Base-by-base conservation (phyloP, 83 land plant genomes). In the Diphasiastrum complanatum region DNA sequence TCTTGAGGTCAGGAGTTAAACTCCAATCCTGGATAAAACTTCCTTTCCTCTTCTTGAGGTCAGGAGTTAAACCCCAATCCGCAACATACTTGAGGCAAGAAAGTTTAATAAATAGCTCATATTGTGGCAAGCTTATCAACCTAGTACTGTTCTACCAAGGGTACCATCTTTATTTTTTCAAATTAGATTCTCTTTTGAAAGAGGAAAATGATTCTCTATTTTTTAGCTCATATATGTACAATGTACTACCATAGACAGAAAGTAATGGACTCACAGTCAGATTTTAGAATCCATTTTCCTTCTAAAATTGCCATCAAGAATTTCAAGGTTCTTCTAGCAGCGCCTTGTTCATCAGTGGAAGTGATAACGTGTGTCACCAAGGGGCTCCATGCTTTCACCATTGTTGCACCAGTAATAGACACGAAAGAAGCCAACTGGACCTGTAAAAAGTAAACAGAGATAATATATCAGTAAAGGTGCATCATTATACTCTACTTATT, bases 321-420 rank as follows among this genome's bases (percentile, higher is more conserved):
- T 63, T 89, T 89, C 30, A 82, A 64, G 5, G 95, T 89, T 69
- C 89, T 70, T 49, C 53, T 69, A 58, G 82, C 79, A 49, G 86
- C 84, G 19, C 84, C 86, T 64, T 73, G 81, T 54, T 79, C 82
- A 74, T 89, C 80, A 19, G 82, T 78, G 31, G 82, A 77, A 65
- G 90, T 84, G 66, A 89, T 82, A 20, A 89, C 77, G 76, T 89
- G 95, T 27, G 95, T 85, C 33, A 85, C 81, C 45, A 61, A 54
- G 10, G 79, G 41, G 51, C 56, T 74, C 89, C 89, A 89, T 18
- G 58, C 57, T 33, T 78, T 76, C 10, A 59, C 46, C 48, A 82
- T 38, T 5, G 54, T 33, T 4, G 78, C 77, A 38, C 84, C 82
- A 32, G 84, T 70, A 33, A 80, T 12, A 40, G 51, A 79, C 45